These are phyloP conservation scores for Mortierella sp. DNA, from an alignment of 371 early-diverging fungal genomes.

Conservation along the genomic window DNA sequence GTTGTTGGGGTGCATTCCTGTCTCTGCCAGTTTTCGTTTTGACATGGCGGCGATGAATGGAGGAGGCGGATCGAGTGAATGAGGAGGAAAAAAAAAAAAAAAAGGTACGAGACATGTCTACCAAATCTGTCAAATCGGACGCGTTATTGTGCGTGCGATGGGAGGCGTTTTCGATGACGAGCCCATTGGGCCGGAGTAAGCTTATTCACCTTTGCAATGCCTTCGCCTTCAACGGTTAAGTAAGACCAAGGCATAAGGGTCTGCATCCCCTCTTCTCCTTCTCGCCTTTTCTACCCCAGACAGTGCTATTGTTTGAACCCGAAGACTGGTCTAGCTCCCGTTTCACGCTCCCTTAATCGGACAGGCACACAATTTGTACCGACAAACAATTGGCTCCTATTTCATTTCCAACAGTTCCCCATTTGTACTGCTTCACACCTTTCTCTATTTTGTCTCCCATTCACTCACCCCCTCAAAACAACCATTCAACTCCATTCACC, in stretches of 20 bases:
- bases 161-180: not conserved
- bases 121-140: not conserved
- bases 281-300: too few relatives aligned
- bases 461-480: not conserved
- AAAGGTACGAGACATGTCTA: not conserved
- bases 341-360: not conserved
- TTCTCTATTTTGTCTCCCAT: not conserved
- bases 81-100: not conserved
- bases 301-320: too few relatives aligned
- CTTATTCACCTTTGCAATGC: too few relatives aligned
- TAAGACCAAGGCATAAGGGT: too few relatives aligned
- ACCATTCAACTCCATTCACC: not conserved
- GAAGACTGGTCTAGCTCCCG: too few relatives aligned
- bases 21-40: slow-evolving; percentile 34
- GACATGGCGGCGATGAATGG: slow-evolving; percentile 17
- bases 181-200: too few relatives aligned
- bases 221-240: too few relatives aligned
- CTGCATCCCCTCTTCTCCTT: too few relatives aligned
- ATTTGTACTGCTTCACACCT: too few relatives aligned
- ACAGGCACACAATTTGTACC: too few relatives aligned
- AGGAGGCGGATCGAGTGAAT: not conserved
- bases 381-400: too few relatives aligned
- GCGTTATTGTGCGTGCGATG: not conserved
- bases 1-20: slow-evolving; percentile 51
- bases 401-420: not conserved